Evolutionary conservation across 1,284 basidiomycete species (phyloP), one percentile per base, ranked within the genome.

Genomic region (Irpex lacteus): DNA sequence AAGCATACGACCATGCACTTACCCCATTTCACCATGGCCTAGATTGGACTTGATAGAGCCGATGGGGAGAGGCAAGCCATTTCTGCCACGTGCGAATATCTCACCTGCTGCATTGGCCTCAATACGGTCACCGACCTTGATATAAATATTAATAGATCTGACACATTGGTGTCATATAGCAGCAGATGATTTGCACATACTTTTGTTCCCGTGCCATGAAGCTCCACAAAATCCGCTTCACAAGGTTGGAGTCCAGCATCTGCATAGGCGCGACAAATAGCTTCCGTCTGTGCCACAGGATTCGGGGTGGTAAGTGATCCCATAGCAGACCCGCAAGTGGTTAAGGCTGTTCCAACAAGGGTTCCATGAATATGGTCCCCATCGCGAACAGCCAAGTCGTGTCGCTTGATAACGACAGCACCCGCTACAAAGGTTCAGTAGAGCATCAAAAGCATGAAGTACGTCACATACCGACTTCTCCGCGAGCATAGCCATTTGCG

Each of bases 31-130:
- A 9, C 40, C 40, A 44, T 44, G 40, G 40, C 40, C 40, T 44
- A 44, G 8, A 15, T 44, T 44, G 15, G 40, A 44, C 15, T 44
- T 44, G 40, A 44, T 44, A 15, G 40, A 44, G 8, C 40, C 40
- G 15, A 44, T 44, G 8, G 40, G 40, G 15, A 44, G 40, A 15
- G 40, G 40, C 15, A 44, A 44, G 11, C 40, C 40, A 44, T 44
- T 44, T 44, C 40, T 9, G 8, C 73, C 71, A 18, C 74, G 66
- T 37, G 68, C 53, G 63, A 80, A 81, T 6, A 69, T 56, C 38
- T 73, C 71, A 1, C 82, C 83, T 4, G 80, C 79, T 73, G 79
- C 80, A 62, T 84, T 84, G 3, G 78, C 79, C 68, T 85, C 83
- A 0, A 76, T 79, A 0, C 81, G 83, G 67, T 85, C 84, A 0